Conservation (phyloP, 2,329 filamentous ascomycete genomes). For the Trichoderma gracile region DNA sequence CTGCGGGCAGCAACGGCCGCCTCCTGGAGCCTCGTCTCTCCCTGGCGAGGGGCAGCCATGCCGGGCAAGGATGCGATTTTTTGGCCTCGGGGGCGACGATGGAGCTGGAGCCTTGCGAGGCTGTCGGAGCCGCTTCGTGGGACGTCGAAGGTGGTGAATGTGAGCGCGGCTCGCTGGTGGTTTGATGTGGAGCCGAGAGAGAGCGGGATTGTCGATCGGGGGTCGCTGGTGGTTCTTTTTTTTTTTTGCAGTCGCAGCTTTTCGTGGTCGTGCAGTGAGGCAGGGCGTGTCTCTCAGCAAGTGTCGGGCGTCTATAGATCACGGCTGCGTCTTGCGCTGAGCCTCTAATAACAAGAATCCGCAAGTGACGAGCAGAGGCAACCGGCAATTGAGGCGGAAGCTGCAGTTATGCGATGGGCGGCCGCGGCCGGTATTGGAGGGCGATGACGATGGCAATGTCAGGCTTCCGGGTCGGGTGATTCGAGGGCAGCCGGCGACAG, state of each 20-base stretch:
- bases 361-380: neutral
- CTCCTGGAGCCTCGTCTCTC: conserved; percentile 20
- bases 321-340: neutral
- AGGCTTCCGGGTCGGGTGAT: conserved; percentile 22
- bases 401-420: neutral
- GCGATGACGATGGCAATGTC: neutral
- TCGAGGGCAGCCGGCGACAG: conserved; percentile 12
- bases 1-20: neutral
- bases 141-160: neutral
- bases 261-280: no score
- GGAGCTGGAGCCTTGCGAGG: neutral
- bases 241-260: no score
- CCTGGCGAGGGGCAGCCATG: conserved; percentile 24
- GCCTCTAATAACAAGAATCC: neutral
- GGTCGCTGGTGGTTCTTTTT: neutral
- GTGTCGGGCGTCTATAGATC: neutral
- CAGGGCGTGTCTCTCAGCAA: neutral
- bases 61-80: conserved; percentile 10
- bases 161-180: conserved; percentile 9
- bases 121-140: neutral
- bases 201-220: conserved; percentile 20
- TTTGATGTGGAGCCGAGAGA: conserved; percentile 23
- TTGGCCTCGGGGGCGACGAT: neutral
- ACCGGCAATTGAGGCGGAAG: conserved; percentile 9
- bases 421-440: neutral